phyloP scores from a whole-genome alignment of 495 filamentous ascomycete genomes.

The Oleoguttula mirabilis region DNA sequence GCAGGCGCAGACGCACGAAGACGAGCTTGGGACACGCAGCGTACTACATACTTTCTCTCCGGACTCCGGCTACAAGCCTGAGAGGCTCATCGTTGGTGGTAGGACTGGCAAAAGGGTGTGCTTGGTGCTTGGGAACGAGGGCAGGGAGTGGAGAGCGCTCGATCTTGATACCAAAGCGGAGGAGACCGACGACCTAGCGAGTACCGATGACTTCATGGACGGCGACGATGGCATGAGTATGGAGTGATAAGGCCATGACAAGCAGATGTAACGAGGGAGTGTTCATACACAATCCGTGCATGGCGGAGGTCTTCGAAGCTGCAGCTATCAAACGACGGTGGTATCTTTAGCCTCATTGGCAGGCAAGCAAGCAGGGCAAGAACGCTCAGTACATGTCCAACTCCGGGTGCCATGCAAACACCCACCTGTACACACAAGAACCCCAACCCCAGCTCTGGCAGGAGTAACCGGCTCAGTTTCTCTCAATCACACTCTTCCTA shows the following conservation, averaged over 20 bases:
- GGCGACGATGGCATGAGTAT: background rate
- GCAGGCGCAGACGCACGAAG: slow-evolving; percentile 2
- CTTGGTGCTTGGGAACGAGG: slow-evolving; percentile 24
- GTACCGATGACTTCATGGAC: background rate
- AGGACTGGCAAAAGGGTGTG: slow-evolving; percentile 22
- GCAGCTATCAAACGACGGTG: no score
- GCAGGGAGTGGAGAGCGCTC: slow-evolving; percentile 23
- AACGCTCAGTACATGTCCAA: no score
- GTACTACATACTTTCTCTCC: slow-evolving; percentile 17
- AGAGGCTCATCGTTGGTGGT: slow-evolving; percentile 27
- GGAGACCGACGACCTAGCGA: background rate
- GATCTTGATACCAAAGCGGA: slow-evolving; percentile 23
- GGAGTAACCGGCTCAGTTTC: no score
- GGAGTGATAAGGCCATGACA: background rate
- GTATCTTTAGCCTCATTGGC: no score
- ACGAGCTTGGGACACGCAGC: background rate
- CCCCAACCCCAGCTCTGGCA: no score
- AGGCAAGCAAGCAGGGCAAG: no score
- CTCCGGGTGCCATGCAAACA: no score
- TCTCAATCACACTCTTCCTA: slow-evolving; percentile 4
- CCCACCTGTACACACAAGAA: no score
- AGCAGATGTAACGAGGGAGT: no score
- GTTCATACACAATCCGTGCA: no score
- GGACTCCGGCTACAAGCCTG: slow-evolving; percentile 22
- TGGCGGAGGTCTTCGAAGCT: no score